A percentile compares a stretch with the other conserved stretches of the same genome.
These are phyloP conservation scores for Cymbopogon flexuosus DNA, from an alignment of 202 grass and related monocot species.

Conservation along the genomic window DNA sequence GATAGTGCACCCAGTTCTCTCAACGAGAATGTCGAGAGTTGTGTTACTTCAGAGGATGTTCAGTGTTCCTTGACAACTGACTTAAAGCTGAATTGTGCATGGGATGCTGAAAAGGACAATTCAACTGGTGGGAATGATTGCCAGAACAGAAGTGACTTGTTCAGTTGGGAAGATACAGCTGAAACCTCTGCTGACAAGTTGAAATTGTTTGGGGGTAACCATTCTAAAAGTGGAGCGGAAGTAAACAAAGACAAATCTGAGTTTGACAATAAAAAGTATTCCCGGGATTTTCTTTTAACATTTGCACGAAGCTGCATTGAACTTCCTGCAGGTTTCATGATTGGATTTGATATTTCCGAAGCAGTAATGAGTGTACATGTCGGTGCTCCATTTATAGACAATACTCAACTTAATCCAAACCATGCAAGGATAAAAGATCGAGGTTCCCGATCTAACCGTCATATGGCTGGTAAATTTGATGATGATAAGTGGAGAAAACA, in stretches of 20 bases:
- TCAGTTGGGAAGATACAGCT: constrained; percentile 56
- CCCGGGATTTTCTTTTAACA: constrained; percentile 71
- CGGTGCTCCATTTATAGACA: constrained; percentile 7
- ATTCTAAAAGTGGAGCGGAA: constrained; percentile 7
- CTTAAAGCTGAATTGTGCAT: constrained; percentile 9
- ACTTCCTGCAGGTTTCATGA: constrained; percentile 65
- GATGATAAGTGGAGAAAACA: constrained; percentile 59
- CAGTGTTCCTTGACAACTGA: constrained; percentile 20
- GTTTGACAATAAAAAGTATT: constrained; percentile 40
- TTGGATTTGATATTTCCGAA: constrained; percentile 48
- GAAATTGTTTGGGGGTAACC: constrained; percentile 4
- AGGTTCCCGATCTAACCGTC: constrained; percentile 32
- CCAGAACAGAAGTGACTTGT: constrained; percentile 35
- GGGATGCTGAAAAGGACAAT: constrained; percentile 31
- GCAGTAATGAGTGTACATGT: constrained; percentile 35
- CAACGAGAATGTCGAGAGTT: constrained; percentile 40
- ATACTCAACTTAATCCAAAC: constrained; percentile 43
- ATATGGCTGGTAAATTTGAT: constrained; percentile 36
- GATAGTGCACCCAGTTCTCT: constrained; percentile 47
- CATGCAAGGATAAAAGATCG: constrained; percentile 41
- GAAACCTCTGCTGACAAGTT: constrained; percentile 50
- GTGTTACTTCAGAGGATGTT: constrained; percentile 19
- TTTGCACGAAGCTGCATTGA: constrained; percentile 45
- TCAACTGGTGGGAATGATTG: constrained; percentile 30
- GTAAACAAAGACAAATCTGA: constrained; percentile 32